Percentiles rank a stretch among this genome's conserved stretches.
phyloP scores from a whole-genome alignment of 495 filamentous ascomycete genomes.

The Neohortaea acidophila region DNA sequence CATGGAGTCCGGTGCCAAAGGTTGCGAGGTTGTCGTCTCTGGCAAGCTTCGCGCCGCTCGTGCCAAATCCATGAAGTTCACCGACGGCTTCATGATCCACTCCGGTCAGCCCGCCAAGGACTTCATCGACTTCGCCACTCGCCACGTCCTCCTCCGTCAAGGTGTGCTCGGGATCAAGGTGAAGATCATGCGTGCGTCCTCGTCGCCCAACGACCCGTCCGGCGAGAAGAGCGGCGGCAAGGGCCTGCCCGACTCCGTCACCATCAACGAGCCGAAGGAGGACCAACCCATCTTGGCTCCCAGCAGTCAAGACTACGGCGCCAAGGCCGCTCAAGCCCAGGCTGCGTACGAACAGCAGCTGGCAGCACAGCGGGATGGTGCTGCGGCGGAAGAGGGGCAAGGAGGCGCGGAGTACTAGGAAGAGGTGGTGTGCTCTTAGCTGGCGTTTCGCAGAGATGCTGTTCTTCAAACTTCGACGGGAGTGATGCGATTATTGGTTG shows the following conservation, averaged over 20 bases:
- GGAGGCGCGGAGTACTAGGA: constrained; percentile 7
- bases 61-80: constrained; percentile 99
- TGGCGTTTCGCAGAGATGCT: no score
- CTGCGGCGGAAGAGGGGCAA: constrained; percentile 6
- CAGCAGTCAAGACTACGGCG: constrained; percentile 93
- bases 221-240: constrained; percentile 89
- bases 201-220: constrained; percentile 44
- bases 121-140: constrained; percentile 96
- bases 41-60: constrained; percentile 96
- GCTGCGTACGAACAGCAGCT: constrained; percentile 63
- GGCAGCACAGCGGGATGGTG: constrained; percentile 28
- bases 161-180: constrained; percentile 99
- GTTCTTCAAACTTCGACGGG: no score
- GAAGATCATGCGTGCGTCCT: constrained; percentile 99
- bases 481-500: no score
- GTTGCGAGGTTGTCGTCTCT: constrained; percentile 97
- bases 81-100: constrained; percentile 99
- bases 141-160: constrained; percentile 98
- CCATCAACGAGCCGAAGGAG: constrained; percentile 99
- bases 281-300: constrained; percentile 87
- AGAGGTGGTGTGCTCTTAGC: no score
- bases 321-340: constrained; percentile 81
- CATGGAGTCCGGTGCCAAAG: constrained; percentile 98
- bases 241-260: constrained; percentile 92
- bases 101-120: constrained; percentile 98